A percentile compares a stretch with the other conserved stretches of the same genome.
phyloP scores from a whole-genome alignment of 345 rosid species.

The Lepidium didymum region DNA sequence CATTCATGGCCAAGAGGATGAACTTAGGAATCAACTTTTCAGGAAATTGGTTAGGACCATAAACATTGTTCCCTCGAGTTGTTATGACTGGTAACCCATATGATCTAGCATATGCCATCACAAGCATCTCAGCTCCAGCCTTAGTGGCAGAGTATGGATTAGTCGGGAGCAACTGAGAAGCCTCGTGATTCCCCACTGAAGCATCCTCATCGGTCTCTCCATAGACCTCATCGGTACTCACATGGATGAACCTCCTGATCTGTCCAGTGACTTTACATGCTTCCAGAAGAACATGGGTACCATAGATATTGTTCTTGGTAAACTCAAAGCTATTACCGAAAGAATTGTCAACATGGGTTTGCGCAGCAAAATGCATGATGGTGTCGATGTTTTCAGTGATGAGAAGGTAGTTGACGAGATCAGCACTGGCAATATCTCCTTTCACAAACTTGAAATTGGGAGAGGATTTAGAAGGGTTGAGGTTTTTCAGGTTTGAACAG shows the following conservation, averaged over 20 bases:
- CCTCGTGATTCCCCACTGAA: constrained; percentile 76
- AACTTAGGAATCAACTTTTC: constrained; percentile 86
- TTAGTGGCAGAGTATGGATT: constrained; percentile 87
- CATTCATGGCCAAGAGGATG: constrained; percentile 60
- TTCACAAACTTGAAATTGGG: constrained; percentile 78
- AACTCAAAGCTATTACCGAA: constrained; percentile 93
- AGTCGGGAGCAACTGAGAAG: constrained; percentile 86
- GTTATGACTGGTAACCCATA: constrained; percentile 88
- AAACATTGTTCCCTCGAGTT: constrained; percentile 84
- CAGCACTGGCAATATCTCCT: constrained; percentile 85
- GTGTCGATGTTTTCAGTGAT: constrained; percentile 85
- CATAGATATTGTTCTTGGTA: constrained; percentile 80
- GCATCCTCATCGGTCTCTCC: constrained; percentile 97
- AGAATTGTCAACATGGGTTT: constrained; percentile 83
- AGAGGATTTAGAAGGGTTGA: constrained; percentile 57
- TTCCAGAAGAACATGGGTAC: constrained; percentile 78
- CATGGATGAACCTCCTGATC: constrained; percentile 86
- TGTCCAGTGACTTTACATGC: constrained; percentile 93
- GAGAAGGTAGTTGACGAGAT: constrained; percentile 87
- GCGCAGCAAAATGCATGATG: constrained; percentile 92
- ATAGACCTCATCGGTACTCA: constrained; percentile 89
- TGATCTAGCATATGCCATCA: constrained; percentile 87
- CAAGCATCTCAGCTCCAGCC: constrained; percentile 94
- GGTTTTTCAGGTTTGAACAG: constrained; percentile 74
- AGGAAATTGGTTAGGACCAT: constrained; percentile 88